Conservation (phyloP, 192 early-diverging fungal genomes). For the Coemansia sp. region DNA sequence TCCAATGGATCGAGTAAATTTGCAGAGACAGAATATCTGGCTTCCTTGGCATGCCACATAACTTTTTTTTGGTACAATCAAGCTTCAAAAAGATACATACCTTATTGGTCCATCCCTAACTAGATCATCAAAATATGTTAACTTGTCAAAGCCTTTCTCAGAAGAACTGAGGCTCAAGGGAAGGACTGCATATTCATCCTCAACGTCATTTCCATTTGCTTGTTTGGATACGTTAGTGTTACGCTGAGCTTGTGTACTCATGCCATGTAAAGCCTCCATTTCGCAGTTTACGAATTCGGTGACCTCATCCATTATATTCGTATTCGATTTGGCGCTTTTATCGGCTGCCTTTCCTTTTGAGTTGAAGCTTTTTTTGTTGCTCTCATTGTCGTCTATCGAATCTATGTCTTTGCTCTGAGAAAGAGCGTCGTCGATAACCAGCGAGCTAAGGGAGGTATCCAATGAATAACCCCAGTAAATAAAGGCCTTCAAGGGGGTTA, state of each 20-base stretch:
- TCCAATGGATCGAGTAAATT: background rate
- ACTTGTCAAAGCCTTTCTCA: background rate
- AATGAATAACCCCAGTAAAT: background rate
- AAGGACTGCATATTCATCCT: background rate
- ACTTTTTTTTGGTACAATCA: too few relatives aligned
- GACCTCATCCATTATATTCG: background rate
- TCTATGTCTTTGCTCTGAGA: background rate
- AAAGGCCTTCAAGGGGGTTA: too few relatives aligned
- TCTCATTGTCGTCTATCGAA: background rate
- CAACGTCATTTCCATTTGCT: background rate
- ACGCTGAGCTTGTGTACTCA: background rate
- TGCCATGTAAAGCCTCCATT: background rate
- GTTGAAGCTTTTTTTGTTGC: background rate
- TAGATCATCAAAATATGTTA: background rate
- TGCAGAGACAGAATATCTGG: background rate
- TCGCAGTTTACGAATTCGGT: background rate
- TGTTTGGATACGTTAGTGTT: background rate
- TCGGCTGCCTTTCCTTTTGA: background rate
- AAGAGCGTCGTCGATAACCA: slow-evolving; percentile 9
- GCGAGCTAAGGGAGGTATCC: slow-evolving; percentile 2
- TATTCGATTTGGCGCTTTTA: background rate
- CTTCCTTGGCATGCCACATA: too few relatives aligned
- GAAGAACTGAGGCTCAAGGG: background rate
- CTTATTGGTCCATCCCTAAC: background rate
- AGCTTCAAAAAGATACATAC: slow-evolving; percentile 3